Evolutionary conservation across 768 basidiomycete species (phyloP).

Genomic region (Gymnopilus junonius): DNA sequence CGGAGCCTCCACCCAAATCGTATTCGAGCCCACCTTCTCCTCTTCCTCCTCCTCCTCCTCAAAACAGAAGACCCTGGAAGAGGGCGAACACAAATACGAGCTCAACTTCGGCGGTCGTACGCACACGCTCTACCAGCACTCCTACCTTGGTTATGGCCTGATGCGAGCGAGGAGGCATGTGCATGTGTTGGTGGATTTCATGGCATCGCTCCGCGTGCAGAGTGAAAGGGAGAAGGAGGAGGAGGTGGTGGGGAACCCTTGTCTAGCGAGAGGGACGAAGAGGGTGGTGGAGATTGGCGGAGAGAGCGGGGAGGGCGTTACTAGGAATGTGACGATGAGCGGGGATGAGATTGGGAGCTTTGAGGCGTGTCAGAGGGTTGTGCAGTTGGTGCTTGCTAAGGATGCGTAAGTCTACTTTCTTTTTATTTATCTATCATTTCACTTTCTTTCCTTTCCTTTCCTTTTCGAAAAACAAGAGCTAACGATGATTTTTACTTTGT

Average conservation of each 20-base stretch:
- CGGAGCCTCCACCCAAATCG: slow-evolving; percentile 97
- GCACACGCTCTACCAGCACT: slow-evolving; percentile 92
- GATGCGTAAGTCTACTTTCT: slow-evolving; percentile 70
- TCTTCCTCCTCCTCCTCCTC: slow-evolving; percentile 25
- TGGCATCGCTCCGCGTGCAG: slow-evolving; percentile 49
- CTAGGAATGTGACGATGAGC: slow-evolving; percentile 84
- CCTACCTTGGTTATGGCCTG: slow-evolving; percentile 95
- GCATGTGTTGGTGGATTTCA: slow-evolving; percentile 91
- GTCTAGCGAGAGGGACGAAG: slow-evolving; percentile 69
- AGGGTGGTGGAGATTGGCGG: slow-evolving; percentile 68
- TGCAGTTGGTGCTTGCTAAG: slow-evolving; percentile 93
- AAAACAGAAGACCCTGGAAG: slow-evolving; percentile 48
- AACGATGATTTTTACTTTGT: no score
- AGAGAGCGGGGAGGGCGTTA: no score
- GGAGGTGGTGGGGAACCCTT: slow-evolving; percentile 70
- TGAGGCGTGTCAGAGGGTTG: slow-evolving; percentile 81
- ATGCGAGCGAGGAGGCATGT: slow-evolving; percentile 87
- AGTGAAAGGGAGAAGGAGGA: slow-evolving; percentile 24
- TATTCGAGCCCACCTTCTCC: slow-evolving; percentile 81
- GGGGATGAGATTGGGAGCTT: slow-evolving; percentile 83
- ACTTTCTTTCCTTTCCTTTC: no score
- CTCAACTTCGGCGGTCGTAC: slow-evolving; percentile 73
- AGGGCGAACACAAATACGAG: slow-evolving; percentile 93
- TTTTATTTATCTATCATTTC: no score
- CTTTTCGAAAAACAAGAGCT: no score